Percentiles rank a stretch among this genome's conserved stretches.
Evolutionary conservation across 2,329 filamentous ascomycete genomes (phyloP).

Genomic region (Colletotrichum abscissum): DNA sequence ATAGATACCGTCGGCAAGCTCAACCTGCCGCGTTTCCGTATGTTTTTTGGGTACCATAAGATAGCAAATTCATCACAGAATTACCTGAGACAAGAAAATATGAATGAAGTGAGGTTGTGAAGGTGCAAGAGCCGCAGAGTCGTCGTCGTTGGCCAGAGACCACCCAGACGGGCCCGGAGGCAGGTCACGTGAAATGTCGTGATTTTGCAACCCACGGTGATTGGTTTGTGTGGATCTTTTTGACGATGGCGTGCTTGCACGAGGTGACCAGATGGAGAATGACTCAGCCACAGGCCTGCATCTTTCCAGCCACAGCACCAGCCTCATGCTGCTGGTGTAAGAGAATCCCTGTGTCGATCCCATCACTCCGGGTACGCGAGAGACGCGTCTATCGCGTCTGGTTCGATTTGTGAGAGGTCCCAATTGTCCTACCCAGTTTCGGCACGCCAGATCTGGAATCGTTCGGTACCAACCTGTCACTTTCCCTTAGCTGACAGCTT

Average conservation of each 20-base stretch:
- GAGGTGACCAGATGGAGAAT: background rate
- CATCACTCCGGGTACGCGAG: constrained; percentile 1
- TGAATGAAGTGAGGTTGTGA: constrained; percentile 28
- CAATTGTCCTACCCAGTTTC: background rate
- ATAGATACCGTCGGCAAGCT: constrained; percentile 19
- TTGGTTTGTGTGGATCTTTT: constrained; percentile 19
- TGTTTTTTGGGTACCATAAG: constrained; percentile 24
- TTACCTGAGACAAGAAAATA: background rate
- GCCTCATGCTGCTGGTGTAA: constrained; percentile 6
- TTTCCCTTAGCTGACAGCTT: constrained; percentile 4
- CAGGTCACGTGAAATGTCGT: constrained; percentile 38
- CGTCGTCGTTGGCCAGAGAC: constrained; percentile 28
- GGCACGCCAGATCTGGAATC: background rate
- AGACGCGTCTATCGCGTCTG: constrained; percentile 15
- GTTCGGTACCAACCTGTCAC: constrained; percentile 27
- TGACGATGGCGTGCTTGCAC: constrained; percentile 34
- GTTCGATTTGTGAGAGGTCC: constrained; percentile 2
- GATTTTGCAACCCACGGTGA: constrained; percentile 32
- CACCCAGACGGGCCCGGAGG: constrained; percentile 14
- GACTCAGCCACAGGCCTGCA: background rate
- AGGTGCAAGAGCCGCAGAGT: constrained; percentile 27
- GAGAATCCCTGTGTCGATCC: constrained; percentile 18
- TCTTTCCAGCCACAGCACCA: background rate
- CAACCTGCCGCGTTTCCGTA: constrained; percentile 27
- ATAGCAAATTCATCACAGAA: constrained; percentile 29